Percentiles rank a stretch among this genome's conserved stretches.
phyloP scores from a whole-genome alignment of 2,329 filamentous ascomycete species.

The Fusarium sarcochroum region DNA sequence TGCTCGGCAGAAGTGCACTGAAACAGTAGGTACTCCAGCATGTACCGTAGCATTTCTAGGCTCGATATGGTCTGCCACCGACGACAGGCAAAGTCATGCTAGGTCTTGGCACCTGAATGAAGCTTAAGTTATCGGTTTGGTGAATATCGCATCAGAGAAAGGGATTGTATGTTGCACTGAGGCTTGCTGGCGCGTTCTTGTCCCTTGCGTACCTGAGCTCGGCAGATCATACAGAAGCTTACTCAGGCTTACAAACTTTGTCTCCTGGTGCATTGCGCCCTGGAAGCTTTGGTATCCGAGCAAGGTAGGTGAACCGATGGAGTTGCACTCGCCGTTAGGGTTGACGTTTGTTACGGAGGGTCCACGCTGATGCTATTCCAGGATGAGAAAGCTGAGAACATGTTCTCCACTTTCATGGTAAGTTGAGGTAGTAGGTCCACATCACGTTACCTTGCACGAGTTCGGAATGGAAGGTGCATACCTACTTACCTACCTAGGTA shows the following conservation, averaged over 20 bases:
- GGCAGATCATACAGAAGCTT: slow-evolving; percentile 34
- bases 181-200: slow-evolving; percentile 36
- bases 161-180: slow-evolving; percentile 25
- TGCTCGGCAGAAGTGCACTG: slow-evolving; percentile 31
- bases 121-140: slow-evolving; percentile 28
- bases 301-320: slow-evolving; percentile 15
- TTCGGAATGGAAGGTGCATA: slow-evolving; percentile 31
- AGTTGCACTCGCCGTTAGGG: slow-evolving; percentile 38
- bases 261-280: slow-evolving; percentile 9
- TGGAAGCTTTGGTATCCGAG: slow-evolving; percentile 19
- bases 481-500: slow-evolving; percentile 10
- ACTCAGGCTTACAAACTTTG: slow-evolving; percentile 22
- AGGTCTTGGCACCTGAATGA: slow-evolving; percentile 39
- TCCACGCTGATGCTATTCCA: slow-evolving; percentile 26
- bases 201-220: slow-evolving; percentile 41
- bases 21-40: slow-evolving; percentile 31
- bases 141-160: slow-evolving; percentile 16
- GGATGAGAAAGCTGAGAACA: slow-evolving; percentile 14
- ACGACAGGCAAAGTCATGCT: slow-evolving; percentile 33
- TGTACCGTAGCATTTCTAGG: slow-evolving; percentile 36
- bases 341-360: slow-evolving; percentile 41
- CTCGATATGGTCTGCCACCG: slow-evolving; percentile 39
- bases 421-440: slow-evolving; percentile 7
- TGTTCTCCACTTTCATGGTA: slow-evolving; percentile 17
- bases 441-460: slow-evolving; percentile 42